phyloP scores from a whole-genome alignment of 768 basidiomycete species.

The Agaricus sinodeliciosus region DNA sequence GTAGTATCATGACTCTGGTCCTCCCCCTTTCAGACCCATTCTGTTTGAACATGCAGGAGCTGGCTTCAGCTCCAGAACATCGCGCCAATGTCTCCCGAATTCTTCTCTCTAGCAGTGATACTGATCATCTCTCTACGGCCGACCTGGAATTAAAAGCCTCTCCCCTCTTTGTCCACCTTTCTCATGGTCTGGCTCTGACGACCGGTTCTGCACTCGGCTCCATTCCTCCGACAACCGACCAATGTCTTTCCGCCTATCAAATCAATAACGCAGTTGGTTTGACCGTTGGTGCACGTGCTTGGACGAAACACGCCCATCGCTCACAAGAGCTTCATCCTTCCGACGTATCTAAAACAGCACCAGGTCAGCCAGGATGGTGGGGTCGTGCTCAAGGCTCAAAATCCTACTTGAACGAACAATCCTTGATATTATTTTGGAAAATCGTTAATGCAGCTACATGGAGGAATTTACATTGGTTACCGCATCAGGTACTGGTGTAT shows the following conservation, averaged over 20 bases:
- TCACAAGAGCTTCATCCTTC: constrained; percentile 24
- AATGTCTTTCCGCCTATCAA: constrained; percentile 47
- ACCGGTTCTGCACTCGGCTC: constrained; percentile 49
- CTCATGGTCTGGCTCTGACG: constrained; percentile 52
- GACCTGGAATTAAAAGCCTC: constrained; percentile 9
- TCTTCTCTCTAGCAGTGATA: constrained; percentile 5
- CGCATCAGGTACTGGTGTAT: constrained; percentile 55
- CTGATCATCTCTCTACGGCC: not conserved
- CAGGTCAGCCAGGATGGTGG: constrained; percentile 46
- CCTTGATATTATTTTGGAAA: constrained; percentile 44
- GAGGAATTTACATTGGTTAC: constrained; percentile 63
- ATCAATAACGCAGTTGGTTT: constrained; percentile 42
- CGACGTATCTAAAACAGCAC: constrained; percentile 10
- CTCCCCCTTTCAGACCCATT: constrained; percentile 19
- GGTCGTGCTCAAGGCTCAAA: constrained; percentile 50
- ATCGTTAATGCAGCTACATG: constrained; percentile 48
- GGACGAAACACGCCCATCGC: constrained; percentile 61
- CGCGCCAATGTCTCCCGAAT: constrained; percentile 27
- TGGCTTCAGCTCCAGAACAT: constrained; percentile 29
- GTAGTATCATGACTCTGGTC: not conserved
- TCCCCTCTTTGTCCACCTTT: constrained; percentile 37
- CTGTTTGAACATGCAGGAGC: constrained; percentile 40
- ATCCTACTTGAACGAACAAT: constrained; percentile 42
- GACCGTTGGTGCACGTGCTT: constrained; percentile 55
- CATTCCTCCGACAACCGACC: constrained; percentile 39